Evolutionary conservation across 345 rosid species (phyloP), one percentile per base, ranked within the genome.

Genomic region (Murraya koenigii): DNA sequence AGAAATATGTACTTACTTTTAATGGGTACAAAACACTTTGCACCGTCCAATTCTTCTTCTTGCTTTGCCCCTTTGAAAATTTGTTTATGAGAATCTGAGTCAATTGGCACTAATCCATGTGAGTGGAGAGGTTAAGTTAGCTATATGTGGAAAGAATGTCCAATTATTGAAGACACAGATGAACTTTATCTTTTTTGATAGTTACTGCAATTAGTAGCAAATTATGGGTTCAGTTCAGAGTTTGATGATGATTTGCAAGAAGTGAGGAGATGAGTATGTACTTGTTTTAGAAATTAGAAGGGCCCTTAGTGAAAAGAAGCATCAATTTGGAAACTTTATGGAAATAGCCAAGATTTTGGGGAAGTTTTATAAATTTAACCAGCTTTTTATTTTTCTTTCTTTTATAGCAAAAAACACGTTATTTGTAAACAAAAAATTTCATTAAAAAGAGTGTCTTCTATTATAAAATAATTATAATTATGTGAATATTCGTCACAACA

Each of bases 51-150:
- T 65, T 64, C 20, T 20, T 44, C 15, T 44, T 44, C 49, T 13
- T 44, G 49, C 49, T 44, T 44, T 11, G 17, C 68, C 76, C 58
- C 55, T 35, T 30, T 20, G 19, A 41, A 58, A 49, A 55, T 39
- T 72, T 55, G 41, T 49, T 38, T 35, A 23, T 17, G 72, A 76
- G 86, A 80, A 80, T 83, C 86, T 76, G 85, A 32, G 77, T 76
- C 78, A 35, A 75, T 52, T 52, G 8, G 66, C 80, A 79, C 75
- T 52, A 76, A 73, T 64, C 78, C 64, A 56, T 17, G 26, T 28
- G 38, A 69, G 71, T 41, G 72, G 79, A 69, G 14, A 54, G 2
- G 10, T 32, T 22, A 9, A 65, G 17, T 14, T 6, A 71, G 41
- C 80, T 49, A 79, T 60, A n/a, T 66, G 36, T 44, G 76, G 79